Evolutionary conservation across 2,329 filamentous ascomycete genomes (phyloP).

Genomic region (Leptographium radiaticola): DNA sequence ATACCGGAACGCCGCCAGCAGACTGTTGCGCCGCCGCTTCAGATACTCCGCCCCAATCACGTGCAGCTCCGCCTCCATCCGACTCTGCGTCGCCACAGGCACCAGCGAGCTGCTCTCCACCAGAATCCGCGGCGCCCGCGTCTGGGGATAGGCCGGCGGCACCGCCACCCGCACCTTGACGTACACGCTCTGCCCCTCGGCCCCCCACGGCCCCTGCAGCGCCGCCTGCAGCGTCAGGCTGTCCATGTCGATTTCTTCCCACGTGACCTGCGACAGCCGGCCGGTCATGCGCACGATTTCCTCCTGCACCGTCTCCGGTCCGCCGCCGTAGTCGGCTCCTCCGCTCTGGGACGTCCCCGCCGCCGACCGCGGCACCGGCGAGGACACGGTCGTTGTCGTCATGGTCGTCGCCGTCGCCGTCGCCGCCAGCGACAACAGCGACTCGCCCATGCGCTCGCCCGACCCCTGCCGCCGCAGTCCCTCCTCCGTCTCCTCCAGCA

Average conservation of each 20-base stretch:
- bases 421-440: not conserved
- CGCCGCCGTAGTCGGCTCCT: conserved; percentile 34
- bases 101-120: conserved; percentile 52
- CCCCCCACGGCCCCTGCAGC: conserved; percentile 51
- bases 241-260: conserved; percentile 53
- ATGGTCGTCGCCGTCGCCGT: not conserved
- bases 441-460: conserved; percentile 6
- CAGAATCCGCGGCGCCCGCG: conserved; percentile 42
- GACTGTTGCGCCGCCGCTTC: conserved; percentile 44
- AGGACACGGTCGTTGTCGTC: conserved; percentile 5
- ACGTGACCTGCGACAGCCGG: conserved; percentile 50
- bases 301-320: conserved; percentile 49
- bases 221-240: conserved; percentile 45
- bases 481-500: not conserved
- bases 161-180: conserved; percentile 50
- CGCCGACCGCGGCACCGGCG: conserved; percentile 34
- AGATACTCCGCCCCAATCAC: conserved; percentile 43
- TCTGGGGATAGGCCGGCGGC: conserved; percentile 44
- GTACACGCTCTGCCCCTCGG: conserved; percentile 41
- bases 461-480: conserved; percentile 7
- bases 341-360: conserved; percentile 39
- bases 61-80: conserved; percentile 40
- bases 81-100: conserved; percentile 39
- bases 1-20: conserved; percentile 50
- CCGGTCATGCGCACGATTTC: conserved; percentile 50